These are phyloP conservation scores for Nitzschia putrida DNA, from an alignment of 108 stramenopile genomes.

Conservation along the genomic window DNA sequence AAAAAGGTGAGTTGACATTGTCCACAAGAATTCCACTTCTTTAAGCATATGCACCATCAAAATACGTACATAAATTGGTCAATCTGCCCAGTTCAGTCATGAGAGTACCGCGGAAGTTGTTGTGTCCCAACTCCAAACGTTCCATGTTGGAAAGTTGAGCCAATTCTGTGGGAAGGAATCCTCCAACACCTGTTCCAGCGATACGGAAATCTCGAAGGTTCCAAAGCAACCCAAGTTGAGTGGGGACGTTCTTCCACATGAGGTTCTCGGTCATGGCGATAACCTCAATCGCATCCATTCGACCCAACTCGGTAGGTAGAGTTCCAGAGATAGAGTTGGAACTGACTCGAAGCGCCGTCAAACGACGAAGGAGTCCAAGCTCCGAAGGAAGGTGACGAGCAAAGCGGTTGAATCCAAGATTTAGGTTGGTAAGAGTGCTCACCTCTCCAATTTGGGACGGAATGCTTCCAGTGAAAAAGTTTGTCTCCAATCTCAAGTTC, in stretches of 20 bases:
- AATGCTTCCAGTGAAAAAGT: conserved; percentile 50
- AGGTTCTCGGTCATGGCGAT: conserved; percentile 55
- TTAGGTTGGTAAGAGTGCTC: conserved; percentile 50
- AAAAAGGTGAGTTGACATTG: not conserved
- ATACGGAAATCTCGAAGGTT: conserved; percentile 45
- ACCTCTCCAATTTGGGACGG: conserved; percentile 49
- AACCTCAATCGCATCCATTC: conserved; percentile 52
- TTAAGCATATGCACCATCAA: too few relatives aligned
- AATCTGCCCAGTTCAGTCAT: conserved; percentile 55
- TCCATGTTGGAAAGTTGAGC: conserved; percentile 53
- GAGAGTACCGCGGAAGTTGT: conserved; percentile 57
- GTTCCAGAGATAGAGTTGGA: conserved; percentile 63
- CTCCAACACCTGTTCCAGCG: conserved; percentile 57
- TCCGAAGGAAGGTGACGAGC: conserved; percentile 54
- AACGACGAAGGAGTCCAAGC: conserved; percentile 50
- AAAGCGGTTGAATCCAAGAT: conserved; percentile 64
- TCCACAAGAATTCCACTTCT: too few relatives aligned
- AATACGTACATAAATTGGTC: conserved; percentile 54
- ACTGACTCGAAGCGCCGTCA: conserved; percentile 57
- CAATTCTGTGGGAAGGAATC: conserved; percentile 70
- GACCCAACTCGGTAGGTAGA: conserved; percentile 64
- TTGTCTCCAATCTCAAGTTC: conserved; percentile 50
- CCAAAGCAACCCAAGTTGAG: conserved; percentile 50
- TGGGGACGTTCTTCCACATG: conserved; percentile 55
- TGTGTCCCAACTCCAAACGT: conserved; percentile 58